Base-by-base conservation (phyloP, 2,329 filamentous ascomycete species). In the Fusarium vanettenii region DNA sequence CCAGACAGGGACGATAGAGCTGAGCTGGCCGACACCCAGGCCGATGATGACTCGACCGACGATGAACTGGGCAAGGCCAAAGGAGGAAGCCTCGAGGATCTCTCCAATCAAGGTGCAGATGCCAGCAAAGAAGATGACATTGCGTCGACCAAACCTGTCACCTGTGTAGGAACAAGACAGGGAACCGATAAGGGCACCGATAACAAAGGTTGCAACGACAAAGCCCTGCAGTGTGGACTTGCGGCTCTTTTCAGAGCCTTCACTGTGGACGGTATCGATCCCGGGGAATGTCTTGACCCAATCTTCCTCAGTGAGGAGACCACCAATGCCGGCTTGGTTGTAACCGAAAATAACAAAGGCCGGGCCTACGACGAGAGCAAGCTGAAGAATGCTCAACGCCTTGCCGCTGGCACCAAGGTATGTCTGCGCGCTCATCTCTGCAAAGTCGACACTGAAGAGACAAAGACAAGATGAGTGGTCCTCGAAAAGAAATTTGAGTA, bases 301-400 rank as follows among this genome's bases (percentile, higher is more conserved):
- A 78, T 89, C 85, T 25, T 84, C 83, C 6, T 94, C 87, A 1
- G 91, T 92, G 66, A 95, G 86, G 62, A 95, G 88, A 66, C 90
- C 90, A 41, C 91, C 92, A 84, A 93, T 93, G 5, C 93, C 91
- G 77, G 92, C 90, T 81, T 92, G 91, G 82, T 94, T 92, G 77
- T 89, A 88, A 31, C 87, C 87, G 66, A 88, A 87, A 27, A 87
- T 82, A 68, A 87, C 84, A 67, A 84, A 86, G 14, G 85, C 79
- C 6, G 86, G 86, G 8, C 80, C 82, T 20, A 87, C 85, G 43
- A 87, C 82, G 56, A 86, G 80, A 16, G 81, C 81, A 63, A 85
- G 80, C 73, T 87, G 85, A 29, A 83, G 75, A 16, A 78, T 78
- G 67, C 76, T 79, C 57, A 86, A 76, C 60, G 79, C 70, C 45